A percentile compares a stretch with the other conserved stretches of the same genome.
These are phyloP conservation scores for Solanum habrochaites DNA, from an alignment of 257 asterid species.

Conservation along the genomic window DNA sequence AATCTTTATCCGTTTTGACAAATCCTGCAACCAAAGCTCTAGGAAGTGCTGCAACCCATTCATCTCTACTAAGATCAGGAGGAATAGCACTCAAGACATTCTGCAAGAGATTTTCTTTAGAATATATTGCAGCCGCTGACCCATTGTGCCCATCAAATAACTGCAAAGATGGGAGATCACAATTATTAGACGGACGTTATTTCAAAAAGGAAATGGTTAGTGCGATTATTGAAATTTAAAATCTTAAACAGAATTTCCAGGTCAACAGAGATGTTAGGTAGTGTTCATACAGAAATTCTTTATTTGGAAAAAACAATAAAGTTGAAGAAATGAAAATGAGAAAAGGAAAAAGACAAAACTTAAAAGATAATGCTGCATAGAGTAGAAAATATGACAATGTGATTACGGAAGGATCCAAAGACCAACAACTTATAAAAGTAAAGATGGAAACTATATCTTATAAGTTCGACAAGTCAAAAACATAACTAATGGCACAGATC, in stretches of 20 bases:
- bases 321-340: neutral
- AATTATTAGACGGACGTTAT: neutral
- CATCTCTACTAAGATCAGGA: slow-evolving; percentile 73
- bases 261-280: neutral
- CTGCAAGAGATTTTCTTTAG: slow-evolving; percentile 81
- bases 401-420: neutral
- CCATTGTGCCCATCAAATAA: slow-evolving; percentile 98
- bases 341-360: neutral
- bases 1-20: slow-evolving; percentile 92
- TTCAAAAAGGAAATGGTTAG: neutral
- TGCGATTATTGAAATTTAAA: neutral
- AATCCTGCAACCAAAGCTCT: slow-evolving; percentile 97
- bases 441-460: neutral
- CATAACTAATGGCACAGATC: neutral
- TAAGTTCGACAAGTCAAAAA: neutral
- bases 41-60: slow-evolving; percentile 83
- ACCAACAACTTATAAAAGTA: neutral
- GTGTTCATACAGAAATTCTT: neutral
- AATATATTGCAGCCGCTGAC: slow-evolving; percentile 89
- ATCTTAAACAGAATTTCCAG: neutral
- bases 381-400: neutral
- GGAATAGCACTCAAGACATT: slow-evolving; percentile 81
- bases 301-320: neutral
- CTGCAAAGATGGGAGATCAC: slow-evolving; percentile 29
- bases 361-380: neutral